phyloP scores from a whole-genome alignment of 371 early-diverging fungal genomes.

The Mucor racemosus region DNA sequence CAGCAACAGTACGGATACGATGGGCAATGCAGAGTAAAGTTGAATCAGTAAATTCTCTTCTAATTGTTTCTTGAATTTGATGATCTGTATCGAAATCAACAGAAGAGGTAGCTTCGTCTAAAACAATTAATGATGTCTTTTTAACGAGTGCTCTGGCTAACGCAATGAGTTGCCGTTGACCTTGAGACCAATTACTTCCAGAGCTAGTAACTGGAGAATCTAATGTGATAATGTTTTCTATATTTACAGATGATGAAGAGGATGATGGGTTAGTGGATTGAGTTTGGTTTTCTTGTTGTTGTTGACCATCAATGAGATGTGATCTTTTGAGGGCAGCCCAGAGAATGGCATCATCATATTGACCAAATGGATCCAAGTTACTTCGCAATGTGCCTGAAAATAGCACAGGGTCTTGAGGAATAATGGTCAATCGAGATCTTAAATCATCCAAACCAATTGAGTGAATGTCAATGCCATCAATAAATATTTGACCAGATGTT shows the following conservation, averaged over 20 bases:
- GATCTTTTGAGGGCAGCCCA: conserved; percentile 75
- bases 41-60: conserved; percentile 67
- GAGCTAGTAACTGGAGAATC: conserved; percentile 69
- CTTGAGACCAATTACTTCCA: conserved; percentile 85
- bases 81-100: conserved; percentile 81
- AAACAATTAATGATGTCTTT: conserved; percentile 73
- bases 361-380: conserved; percentile 79
- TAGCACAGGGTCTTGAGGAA: conserved; percentile 77
- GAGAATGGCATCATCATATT: conserved; percentile 70
- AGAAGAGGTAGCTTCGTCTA: conserved; percentile 89
- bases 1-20: conserved; percentile 87
- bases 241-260: not conserved
- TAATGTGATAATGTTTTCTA: conserved; percentile 55
- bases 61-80: conserved; percentile 81
- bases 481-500: conserved; percentile 60
- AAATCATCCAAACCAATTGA: conserved; percentile 68
- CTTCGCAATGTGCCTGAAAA: conserved; percentile 81
- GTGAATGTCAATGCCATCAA: conserved; percentile 75
- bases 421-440: conserved; percentile 66
- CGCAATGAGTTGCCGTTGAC: conserved; percentile 88
- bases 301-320: conserved; percentile 62
- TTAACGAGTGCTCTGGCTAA: conserved; percentile 85
- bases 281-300: conserved; percentile 14
- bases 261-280: not conserved
- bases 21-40: conserved; percentile 82